phyloP scores from a whole-genome alignment of 352 stramenopile genomes.

The Blastocystis sp. region DNA sequence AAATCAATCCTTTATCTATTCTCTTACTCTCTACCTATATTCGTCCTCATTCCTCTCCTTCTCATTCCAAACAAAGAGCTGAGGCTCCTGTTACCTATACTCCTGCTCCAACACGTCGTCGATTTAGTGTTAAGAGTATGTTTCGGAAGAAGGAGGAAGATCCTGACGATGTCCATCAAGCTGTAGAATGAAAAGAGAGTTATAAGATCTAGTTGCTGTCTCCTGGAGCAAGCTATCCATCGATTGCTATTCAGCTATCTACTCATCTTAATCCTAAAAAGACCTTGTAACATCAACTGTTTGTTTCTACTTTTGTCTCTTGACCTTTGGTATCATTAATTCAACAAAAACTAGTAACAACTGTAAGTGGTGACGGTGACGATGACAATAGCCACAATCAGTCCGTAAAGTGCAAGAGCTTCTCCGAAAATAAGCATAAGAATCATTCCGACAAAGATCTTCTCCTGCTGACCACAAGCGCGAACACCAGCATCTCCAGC shows the following conservation, averaged over 20 bases:
- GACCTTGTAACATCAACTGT: conserved; percentile 35
- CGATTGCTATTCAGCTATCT: conserved; percentile 13
- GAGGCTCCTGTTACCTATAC: not conserved
- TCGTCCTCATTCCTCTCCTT: not conserved
- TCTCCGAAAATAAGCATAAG: conserved; percentile 98
- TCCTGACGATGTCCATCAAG: not conserved
- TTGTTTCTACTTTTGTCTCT: no score
- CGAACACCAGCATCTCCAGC: conserved; percentile 86
- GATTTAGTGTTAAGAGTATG: not conserved
- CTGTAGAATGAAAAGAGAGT: not conserved
- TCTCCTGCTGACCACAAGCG: conserved; percentile 93
- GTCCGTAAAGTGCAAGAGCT: conserved; percentile 90
- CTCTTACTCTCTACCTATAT: conserved; percentile 50
- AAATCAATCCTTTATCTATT: conserved; percentile 43
- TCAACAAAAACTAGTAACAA: conserved; percentile 10
- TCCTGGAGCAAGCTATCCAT: not conserved
- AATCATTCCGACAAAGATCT: conserved; percentile 95
- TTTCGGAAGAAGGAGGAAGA: not conserved
- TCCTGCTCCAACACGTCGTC: not conserved
- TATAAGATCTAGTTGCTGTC: not conserved
- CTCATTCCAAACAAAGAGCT: not conserved
- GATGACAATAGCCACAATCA: conserved; percentile 90
- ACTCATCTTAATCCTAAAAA: conserved; percentile 43
- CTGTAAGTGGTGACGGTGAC: conserved; percentile 58
- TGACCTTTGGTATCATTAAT: no score